These are phyloP conservation scores for Colletotrichum nymphaeae DNA, from an alignment of 2,329 filamentous ascomycete species.

Conservation along the genomic window DNA sequence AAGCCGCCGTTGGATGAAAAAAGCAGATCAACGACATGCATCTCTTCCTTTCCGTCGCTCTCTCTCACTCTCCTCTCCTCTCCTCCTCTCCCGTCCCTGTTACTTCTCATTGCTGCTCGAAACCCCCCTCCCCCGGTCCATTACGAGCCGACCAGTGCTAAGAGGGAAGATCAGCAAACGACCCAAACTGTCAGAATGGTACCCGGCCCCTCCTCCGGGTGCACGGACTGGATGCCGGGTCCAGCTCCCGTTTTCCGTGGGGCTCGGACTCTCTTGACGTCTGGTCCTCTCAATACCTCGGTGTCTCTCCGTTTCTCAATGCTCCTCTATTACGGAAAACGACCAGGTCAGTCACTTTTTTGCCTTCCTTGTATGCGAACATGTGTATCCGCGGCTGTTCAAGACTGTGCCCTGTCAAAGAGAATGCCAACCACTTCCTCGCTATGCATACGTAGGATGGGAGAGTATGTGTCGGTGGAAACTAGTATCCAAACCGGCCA, in stretches of 20 bases:
- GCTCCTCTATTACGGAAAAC: background rate
- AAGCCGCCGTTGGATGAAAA: background rate
- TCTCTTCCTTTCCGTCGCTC: background rate
- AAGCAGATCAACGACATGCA: background rate
- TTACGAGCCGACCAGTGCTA: background rate
- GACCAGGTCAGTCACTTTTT: background rate
- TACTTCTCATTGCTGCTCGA: background rate
- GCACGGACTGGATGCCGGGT: conserved; percentile 26
- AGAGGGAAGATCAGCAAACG: background rate
- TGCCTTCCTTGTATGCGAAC: background rate
- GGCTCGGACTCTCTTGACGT: conserved; percentile 26
- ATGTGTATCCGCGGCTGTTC: background rate
- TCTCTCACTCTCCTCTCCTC: background rate
- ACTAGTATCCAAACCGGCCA: background rate
- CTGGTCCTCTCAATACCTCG: background rate
- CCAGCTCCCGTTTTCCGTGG: conserved; percentile 29
- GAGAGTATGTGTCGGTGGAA: background rate
- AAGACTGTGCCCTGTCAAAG: background rate
- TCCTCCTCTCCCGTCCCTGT: background rate
- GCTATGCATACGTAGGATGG: background rate
- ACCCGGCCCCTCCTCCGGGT: conserved; percentile 32
- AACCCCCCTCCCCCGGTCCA: background rate
- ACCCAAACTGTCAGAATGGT: conserved; percentile 11
- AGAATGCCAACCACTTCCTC: background rate
- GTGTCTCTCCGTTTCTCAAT: background rate